Conservation (phyloP, 1,139 yeast species). For the Pichia sp. region DNA sequence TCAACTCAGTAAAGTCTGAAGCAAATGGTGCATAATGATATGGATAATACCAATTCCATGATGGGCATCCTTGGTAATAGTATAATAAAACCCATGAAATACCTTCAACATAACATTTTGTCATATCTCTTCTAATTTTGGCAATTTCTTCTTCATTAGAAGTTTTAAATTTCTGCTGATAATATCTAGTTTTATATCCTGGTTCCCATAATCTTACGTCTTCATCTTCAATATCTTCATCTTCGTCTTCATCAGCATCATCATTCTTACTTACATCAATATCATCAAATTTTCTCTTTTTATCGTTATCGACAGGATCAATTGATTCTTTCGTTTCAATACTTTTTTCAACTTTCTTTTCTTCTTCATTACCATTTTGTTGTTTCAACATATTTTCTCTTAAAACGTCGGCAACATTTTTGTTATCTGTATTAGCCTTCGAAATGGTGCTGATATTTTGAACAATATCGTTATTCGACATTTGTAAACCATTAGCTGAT, state of each 20-base stretch:
- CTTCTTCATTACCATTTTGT: slow-evolving; percentile 14
- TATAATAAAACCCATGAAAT: slow-evolving; percentile 90
- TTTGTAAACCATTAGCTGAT: slow-evolving; percentile 57
- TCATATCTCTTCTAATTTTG: slow-evolving; percentile 53
- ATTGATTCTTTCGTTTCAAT: slow-evolving; percentile 15
- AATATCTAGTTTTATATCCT: slow-evolving; percentile 81
- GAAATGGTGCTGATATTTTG: slow-evolving; percentile 61
- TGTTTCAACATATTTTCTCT: slow-evolving; percentile 33
- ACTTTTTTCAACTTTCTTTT: slow-evolving; percentile 22
- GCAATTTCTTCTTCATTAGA: slow-evolving; percentile 50
- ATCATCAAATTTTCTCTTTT: slow-evolving; percentile 11
- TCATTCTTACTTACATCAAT: slow-evolving; percentile 20
- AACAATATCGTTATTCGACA: slow-evolving; percentile 69
- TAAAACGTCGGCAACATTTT: slow-evolving; percentile 61
- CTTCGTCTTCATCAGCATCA: slow-evolving; percentile 41
- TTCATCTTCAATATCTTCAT: slow-evolving; percentile 32
- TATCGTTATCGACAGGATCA: slow-evolving; percentile 19
- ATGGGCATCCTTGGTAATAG: slow-evolving; percentile 96
- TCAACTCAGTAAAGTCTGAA: slow-evolving; percentile 63
- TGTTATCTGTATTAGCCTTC: slow-evolving; percentile 69
- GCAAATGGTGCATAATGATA: slow-evolving; percentile 98
- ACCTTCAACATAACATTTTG: slow-evolving; percentile 79
- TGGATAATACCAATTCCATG: slow-evolving; percentile 98
- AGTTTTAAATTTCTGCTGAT: slow-evolving; percentile 65
- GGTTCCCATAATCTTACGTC: slow-evolving; percentile 71